Evolutionary conservation across 768 basidiomycete species (phyloP), one percentile per base, ranked within the genome.

Genomic region (Suillus subaureus): DNA sequence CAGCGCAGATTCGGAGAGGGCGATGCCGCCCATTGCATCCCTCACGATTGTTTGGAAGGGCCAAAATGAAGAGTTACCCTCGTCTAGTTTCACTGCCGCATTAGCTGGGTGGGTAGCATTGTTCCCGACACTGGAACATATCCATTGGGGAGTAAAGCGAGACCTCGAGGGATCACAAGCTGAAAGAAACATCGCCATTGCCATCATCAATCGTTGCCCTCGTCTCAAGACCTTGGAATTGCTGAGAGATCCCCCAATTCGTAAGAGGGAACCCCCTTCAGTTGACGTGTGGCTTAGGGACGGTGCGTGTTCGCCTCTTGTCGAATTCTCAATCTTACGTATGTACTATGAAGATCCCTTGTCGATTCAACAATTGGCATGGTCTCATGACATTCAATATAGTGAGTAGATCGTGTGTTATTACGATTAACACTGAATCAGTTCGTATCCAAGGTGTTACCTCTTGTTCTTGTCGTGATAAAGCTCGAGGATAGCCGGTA

Each of bases 191-290:
- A 42, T 60, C 4, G 58, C 58, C 11, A 40, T 40, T 21, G 23
- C 39, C 21, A 42, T 60, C 11, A 60, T 60, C 40, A 60, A 42
- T 3, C 58, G 40, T 28, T 60, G 58, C 28, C 58, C 39, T 60
- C 58, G 39, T 42, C 58, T 60, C 58, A 60, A 60, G 58, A 60
- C 58, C 6, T 60, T 60, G 39, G 58, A 60, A 28, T 42, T 60
- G 6, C 58, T 60, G 18, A 60, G 11, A 60, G 39, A 28, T 42
- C 26, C 58, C 18, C 40, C 8, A 28, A 26, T 28, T 28, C 26
- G 3, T 40, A 28, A 42, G 6, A 40, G 58, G 28, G 26, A 21
- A 42, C 58, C 58, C 28, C 58, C 58, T 60, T 26, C 39, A 60
- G 58, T 60, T 42, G 58, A 60, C 1, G 58, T 60, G 12, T 60